A percentile compares a stretch with the other conserved stretches of the same genome.
These are phyloP conservation scores for Aspergillus heteromorphus DNA, from an alignment of 495 filamentous ascomycete species.

Conservation along the genomic window DNA sequence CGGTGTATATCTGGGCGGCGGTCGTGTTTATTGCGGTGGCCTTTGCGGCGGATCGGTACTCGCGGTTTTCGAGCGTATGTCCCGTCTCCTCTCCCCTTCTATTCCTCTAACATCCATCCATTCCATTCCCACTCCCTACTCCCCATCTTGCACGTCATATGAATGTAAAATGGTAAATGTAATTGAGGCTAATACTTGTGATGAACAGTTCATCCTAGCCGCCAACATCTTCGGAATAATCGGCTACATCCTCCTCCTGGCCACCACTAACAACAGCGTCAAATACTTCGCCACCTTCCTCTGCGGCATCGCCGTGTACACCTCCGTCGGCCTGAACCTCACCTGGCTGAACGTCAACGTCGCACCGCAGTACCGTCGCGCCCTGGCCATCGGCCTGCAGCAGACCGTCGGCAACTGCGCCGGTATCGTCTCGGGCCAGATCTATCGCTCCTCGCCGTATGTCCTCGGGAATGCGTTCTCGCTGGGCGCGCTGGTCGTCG, in stretches of 20 bases:
- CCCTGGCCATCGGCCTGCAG: slow-evolving; percentile 51
- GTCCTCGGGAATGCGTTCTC: slow-evolving; percentile 46
- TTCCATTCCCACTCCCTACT: not conserved
- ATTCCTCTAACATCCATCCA: not conserved
- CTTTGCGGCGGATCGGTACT: slow-evolving; percentile 34
- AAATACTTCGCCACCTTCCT: slow-evolving; percentile 55
- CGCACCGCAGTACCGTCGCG: slow-evolving; percentile 52
- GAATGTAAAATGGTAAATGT: no score
- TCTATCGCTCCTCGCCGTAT: slow-evolving; percentile 48
- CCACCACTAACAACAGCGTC: slow-evolving; percentile 33
- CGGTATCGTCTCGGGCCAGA: slow-evolving; percentile 42
- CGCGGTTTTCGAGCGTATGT: slow-evolving; percentile 32
- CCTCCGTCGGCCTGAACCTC: slow-evolving; percentile 18
- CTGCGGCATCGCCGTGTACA: slow-evolving; percentile 33
- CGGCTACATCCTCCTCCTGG: slow-evolving; percentile 18
- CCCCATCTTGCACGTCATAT: no score
- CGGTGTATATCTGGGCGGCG: slow-evolving; percentile 38
- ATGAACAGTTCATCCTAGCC: not conserved
- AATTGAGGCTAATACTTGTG: not conserved
- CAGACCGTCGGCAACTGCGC: slow-evolving; percentile 56
- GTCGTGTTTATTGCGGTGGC: slow-evolving; percentile 40
- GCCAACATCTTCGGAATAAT: slow-evolving; percentile 1
- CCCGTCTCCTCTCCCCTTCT: no score
- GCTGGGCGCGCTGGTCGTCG: slow-evolving; percentile 36
- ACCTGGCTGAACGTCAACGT: slow-evolving; percentile 55